These are phyloP conservation scores for Circinella umbellata DNA, from an alignment of 371 early-diverging fungal genomes.

Conservation along the genomic window DNA sequence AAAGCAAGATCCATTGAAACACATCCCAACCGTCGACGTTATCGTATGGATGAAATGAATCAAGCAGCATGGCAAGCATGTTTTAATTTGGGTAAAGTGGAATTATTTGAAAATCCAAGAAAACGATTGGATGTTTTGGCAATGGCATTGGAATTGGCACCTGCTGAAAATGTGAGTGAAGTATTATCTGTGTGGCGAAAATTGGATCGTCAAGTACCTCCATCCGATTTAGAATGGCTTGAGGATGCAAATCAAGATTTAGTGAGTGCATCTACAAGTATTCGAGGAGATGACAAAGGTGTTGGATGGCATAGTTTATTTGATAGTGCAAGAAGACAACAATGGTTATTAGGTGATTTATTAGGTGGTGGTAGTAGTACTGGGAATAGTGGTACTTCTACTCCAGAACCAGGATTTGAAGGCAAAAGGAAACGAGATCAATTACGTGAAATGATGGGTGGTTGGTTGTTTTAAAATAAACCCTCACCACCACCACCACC, in stretches of 20 bases:
- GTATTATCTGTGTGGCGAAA: conserved; percentile 63
- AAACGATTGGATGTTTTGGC: conserved; percentile 61
- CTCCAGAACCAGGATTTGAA: background rate
- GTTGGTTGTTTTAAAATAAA: conserved; percentile 19
- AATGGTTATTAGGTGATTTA: conserved; percentile 19
- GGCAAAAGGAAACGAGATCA: conserved; percentile 25
- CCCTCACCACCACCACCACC: too few relatives aligned
- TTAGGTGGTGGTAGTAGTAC: background rate
- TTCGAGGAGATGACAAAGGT: background rate
- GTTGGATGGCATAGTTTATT: conserved; percentile 18
- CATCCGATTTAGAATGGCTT: conserved; percentile 10
- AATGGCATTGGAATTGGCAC: conserved; percentile 66
- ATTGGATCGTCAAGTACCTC: conserved; percentile 45
- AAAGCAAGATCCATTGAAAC: conserved; percentile 26
- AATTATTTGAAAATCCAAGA: conserved; percentile 45
- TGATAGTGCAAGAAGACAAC: conserved; percentile 15
- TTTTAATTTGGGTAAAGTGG: conserved; percentile 53
- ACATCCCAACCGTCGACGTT: conserved; percentile 15
- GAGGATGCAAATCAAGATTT: background rate
- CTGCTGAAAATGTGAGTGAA: conserved; percentile 58
- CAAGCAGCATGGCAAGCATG: conserved; percentile 64
- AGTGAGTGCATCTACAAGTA: background rate
- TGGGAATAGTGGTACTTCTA: too few relatives aligned
- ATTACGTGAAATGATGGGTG: conserved; percentile 24
- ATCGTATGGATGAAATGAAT: conserved; percentile 42